Evolutionary conservation across 192 early-diverging fungal genomes (phyloP), one percentile per base, ranked within the genome.

Genomic region (Gaertneriomyces sp.): DNA sequence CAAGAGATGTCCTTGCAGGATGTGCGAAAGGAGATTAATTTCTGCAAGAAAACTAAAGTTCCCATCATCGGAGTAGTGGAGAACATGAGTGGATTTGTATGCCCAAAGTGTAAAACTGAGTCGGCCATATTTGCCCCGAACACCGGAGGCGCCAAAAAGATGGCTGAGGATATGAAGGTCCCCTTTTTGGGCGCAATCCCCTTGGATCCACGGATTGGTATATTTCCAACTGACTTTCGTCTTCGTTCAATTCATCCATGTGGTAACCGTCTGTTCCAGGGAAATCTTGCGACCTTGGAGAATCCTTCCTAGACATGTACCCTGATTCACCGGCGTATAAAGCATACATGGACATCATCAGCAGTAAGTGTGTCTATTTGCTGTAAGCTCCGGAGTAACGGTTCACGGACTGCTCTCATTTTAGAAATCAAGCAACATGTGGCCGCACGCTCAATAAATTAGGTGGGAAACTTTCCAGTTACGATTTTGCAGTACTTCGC

Each of bases 141-240:
- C 5, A 45, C 84, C 4, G 96, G 96, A 43, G 96, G 96, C 42
- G 96, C 93, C 43, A 85, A 90, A 73, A 87, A 89, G 38, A 85
- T 99, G 87, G 90, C 93, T 4, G 80, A 84, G 68, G 91, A 96
- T 45, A 88, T 90, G 69, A 83, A 79, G 7, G 79, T 99, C 14
- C 84, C 86, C 20, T 98, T 98, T 54, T 73, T 99, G 70, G 96
- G 95, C 0, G 78, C 88, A 0, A 89, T 96, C 11, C 96, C 96
- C 2, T 89, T 98, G 51, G 96, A 98, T 65, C 96, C 94, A 6
- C 45, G 82, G 47, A 84, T 84, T 53, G 81, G 76, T 73, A 45
- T 20, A 40, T 10, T 16, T 10, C 20, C 16, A n/a, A 44, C 43
- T 2, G 12, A 16, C 0, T 5, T 52, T 16, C 11, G 20, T n/a